Conservation (phyloP, 305 asterid genomes). For the Solanum hybrid region DNA sequence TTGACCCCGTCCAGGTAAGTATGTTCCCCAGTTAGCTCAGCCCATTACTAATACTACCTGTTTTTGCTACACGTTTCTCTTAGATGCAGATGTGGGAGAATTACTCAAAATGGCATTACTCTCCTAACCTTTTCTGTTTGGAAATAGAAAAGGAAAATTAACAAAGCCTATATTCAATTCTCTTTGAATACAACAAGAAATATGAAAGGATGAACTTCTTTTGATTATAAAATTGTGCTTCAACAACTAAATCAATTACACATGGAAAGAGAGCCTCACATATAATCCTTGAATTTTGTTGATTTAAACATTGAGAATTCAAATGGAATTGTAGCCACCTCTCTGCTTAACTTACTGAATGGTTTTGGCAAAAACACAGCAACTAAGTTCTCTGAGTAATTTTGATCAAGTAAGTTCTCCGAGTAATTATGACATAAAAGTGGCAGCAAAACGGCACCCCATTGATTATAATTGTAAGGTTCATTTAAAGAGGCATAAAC, state of each 20-base stretch:
- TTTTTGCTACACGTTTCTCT: background rate
- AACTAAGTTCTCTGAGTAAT: background rate
- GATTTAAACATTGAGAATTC: background rate
- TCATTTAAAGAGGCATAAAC: background rate
- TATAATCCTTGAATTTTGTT: background rate
- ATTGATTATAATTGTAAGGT: background rate
- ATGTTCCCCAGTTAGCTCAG: background rate
- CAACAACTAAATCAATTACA: background rate
- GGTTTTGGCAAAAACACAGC: background rate
- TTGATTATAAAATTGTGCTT: background rate
- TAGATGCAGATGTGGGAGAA: background rate
- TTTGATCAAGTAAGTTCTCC: background rate
- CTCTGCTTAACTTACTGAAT: background rate
- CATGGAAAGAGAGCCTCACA: background rate
- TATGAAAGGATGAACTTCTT: background rate
- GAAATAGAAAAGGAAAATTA: background rate
- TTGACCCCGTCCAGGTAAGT: conserved; percentile 35
- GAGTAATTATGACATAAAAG: background rate
- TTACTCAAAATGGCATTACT: background rate
- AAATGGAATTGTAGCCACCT: background rate
- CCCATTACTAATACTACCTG: background rate
- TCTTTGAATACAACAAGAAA: background rate
- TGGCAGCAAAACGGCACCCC: background rate
- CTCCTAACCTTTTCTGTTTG: background rate
- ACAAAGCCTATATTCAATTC: background rate